Base-by-base conservation (phyloP, 2,329 filamentous ascomycete species). In the Geosmithia flava region DNA sequence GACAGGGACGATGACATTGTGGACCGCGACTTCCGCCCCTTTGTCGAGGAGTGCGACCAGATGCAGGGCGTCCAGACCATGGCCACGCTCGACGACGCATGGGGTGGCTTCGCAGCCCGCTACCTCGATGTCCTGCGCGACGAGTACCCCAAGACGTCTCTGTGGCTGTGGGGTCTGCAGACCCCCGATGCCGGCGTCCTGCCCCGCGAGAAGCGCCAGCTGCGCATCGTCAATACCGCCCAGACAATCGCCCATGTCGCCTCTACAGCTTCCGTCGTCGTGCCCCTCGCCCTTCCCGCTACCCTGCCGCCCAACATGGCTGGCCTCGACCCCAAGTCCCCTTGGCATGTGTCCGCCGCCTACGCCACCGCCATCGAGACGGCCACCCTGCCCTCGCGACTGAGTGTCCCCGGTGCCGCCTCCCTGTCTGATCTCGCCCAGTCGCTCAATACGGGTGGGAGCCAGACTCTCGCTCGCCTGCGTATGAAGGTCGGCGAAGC, bases 1-100 rank as follows among this genome's bases (percentile, higher is more conserved):
- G 85, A 91, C 62, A 81, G 78, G 58, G 88, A 95, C 57, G 80
- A 90, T 54, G 91, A 96, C 56, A 65, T 97, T 5, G 69, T 96
- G 3, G 93, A 98, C 60, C 78, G 90, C n/a, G 91, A 98, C 62
- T 69, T 96, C 54, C 75, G 93, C 39, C 82, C 82, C 0, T 96
- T 96, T 60, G 79, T 83, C 2, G 93, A 98, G 67, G 93, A 97
- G 65, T 93, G 89, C 54, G 93, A 98, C 63, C 82, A 88, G 48
- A 75, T 97, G 67, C 90, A 96, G 64, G 91, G 85, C 0, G 71
- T 98, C 17, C 91, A 97, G 62, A 61, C 90, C 11, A 76, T 90
- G 51, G 72, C 82, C 2, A 76, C 78, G 3, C 67, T 81, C 6
- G 86, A 91, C 59, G 85, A 90, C 64, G 85, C 83, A 13, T 93